Evolutionary conservation across 1,139 yeast species (phyloP).

Genomic region (Geotrichum histeridarum): DNA sequence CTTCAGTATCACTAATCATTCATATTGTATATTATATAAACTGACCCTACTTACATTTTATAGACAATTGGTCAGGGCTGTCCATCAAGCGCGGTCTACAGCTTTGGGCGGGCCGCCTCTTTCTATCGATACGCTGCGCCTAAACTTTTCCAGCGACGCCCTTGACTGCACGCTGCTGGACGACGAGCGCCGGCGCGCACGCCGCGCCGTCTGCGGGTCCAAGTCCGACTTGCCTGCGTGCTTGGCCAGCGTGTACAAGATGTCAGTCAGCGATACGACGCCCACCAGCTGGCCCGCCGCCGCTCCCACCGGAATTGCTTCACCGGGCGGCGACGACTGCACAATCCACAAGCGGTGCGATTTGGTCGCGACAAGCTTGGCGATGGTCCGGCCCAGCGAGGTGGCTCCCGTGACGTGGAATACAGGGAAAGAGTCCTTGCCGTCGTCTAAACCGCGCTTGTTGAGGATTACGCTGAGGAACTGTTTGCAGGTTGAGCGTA

Average conservation of each 20-base stretch:
- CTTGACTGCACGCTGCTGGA: conserved; percentile 35
- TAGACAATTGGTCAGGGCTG: no score
- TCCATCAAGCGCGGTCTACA: no score
- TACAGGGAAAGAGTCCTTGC: conserved; percentile 93
- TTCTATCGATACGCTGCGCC: conserved; percentile 21
- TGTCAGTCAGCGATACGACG: conserved; percentile 86
- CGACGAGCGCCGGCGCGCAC: conserved; percentile 66
- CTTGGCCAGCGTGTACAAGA: conserved; percentile 72
- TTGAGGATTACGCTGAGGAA: conserved; percentile 81
- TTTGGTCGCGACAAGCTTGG: conserved; percentile 90
- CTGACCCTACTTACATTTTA: neutral
- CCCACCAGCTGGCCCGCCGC: conserved; percentile 81
- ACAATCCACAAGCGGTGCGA: conserved; percentile 94
- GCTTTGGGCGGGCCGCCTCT: neutral
- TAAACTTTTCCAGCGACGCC: conserved; percentile 26
- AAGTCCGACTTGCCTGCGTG: conserved; percentile 61
- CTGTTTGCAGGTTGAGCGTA: conserved; percentile 78
- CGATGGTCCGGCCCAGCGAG: conserved; percentile 81
- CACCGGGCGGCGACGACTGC: conserved; percentile 39
- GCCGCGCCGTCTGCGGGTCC: conserved; percentile 80
- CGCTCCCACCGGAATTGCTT: conserved; percentile 34
- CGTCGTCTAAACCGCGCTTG: conserved; percentile 85
- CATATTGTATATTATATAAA: neutral
- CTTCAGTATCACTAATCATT: neutral
- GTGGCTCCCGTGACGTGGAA: conserved; percentile 82